These are phyloP conservation scores for Colletotrichum sp. DNA, from an alignment of 2,329 filamentous ascomycete genomes.

Conservation along the genomic window DNA sequence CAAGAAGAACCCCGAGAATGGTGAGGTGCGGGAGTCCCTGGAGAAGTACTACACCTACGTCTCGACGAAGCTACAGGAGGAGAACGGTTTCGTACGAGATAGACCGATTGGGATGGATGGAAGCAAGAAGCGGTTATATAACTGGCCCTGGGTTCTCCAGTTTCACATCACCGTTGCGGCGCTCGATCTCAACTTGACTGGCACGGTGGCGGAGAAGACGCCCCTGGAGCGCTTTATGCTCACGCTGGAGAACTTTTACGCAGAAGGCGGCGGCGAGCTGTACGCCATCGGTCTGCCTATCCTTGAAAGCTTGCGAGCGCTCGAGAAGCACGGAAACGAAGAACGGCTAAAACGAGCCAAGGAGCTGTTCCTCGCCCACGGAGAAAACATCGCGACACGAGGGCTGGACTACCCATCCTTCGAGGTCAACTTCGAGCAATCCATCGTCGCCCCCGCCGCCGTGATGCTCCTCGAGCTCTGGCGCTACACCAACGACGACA, in stretches of 20 bases:
- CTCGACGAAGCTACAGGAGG: slow-evolving; percentile 5
- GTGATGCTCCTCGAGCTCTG: slow-evolving; percentile 51
- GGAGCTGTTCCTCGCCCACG: neutral
- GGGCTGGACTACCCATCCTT: neutral
- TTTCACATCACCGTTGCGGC: slow-evolving; percentile 2
- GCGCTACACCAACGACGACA: slow-evolving; percentile 43
- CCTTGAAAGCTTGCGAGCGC: neutral
- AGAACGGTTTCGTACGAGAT: neutral
- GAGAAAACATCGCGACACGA: neutral
- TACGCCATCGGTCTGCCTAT: slow-evolving; percentile 10
- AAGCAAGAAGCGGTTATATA: neutral
- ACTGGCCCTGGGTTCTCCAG: slow-evolving; percentile 15
- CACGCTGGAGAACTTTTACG: slow-evolving; percentile 2
- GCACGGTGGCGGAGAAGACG: neutral
- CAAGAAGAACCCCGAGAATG: neutral
- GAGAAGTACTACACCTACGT: slow-evolving; percentile 1
- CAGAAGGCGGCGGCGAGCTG: neutral
- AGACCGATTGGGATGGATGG: neutral
- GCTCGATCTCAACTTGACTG: neutral
- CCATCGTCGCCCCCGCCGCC: slow-evolving; percentile 12
- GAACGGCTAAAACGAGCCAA: neutral
- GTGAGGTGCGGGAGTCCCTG: neutral
- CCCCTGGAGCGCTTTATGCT: neutral
- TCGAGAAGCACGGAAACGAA: neutral
- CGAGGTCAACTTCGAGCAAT: slow-evolving; percentile 19